phyloP scores from a whole-genome alignment of 1,284 basidiomycete species.

The Mycena citricolor region DNA sequence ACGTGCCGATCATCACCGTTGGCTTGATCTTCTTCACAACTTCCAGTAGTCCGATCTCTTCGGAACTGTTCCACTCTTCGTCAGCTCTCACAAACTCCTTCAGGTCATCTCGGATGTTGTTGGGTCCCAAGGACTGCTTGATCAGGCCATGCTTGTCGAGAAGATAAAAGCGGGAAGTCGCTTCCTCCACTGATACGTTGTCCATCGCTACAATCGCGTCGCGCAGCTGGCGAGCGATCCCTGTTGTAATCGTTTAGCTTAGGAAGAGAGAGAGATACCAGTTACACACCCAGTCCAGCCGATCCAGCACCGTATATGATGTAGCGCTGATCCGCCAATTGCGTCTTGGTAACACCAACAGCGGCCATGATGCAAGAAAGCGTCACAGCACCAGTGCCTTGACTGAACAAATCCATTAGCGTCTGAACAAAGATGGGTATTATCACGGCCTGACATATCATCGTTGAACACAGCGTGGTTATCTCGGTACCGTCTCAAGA shows the following conservation, averaged over 20 bases:
- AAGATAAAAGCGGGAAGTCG: slow-evolving; percentile 67
- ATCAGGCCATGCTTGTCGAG: slow-evolving; percentile 61
- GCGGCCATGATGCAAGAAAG: slow-evolving; percentile 78
- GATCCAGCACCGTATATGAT: slow-evolving; percentile 82
- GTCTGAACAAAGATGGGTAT: background rate
- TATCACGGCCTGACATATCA: slow-evolving; percentile 53
- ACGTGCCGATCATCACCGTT: slow-evolving; percentile 81
- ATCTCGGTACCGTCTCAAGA: slow-evolving; percentile 69
- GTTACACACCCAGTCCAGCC: slow-evolving; percentile 64
- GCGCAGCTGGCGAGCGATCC: slow-evolving; percentile 66
- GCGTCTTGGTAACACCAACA: slow-evolving; percentile 69
- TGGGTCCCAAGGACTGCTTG: slow-evolving; percentile 47
- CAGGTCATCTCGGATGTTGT: slow-evolving; percentile 51
- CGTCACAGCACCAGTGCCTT: slow-evolving; percentile 85
- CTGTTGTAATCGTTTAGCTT: slow-evolving; percentile 3
- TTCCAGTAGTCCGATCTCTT: slow-evolving; percentile 57
- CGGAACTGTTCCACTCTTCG: slow-evolving; percentile 51
- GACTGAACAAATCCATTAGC: slow-evolving; percentile 41
- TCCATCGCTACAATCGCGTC: slow-evolving; percentile 74
- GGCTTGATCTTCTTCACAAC: slow-evolving; percentile 62
- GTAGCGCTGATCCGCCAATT: slow-evolving; percentile 72
- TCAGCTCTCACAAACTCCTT: slow-evolving; percentile 58
- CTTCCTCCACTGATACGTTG: slow-evolving; percentile 54
- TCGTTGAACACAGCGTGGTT: slow-evolving; percentile 79
- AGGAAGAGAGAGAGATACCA: background rate